Percentiles rank a stretch among this genome's conserved stretches.
These are phyloP conservation scores for Metschnikowia aberdeeniae DNA, from an alignment of 805 yeast species.

Conservation along the genomic window DNA sequence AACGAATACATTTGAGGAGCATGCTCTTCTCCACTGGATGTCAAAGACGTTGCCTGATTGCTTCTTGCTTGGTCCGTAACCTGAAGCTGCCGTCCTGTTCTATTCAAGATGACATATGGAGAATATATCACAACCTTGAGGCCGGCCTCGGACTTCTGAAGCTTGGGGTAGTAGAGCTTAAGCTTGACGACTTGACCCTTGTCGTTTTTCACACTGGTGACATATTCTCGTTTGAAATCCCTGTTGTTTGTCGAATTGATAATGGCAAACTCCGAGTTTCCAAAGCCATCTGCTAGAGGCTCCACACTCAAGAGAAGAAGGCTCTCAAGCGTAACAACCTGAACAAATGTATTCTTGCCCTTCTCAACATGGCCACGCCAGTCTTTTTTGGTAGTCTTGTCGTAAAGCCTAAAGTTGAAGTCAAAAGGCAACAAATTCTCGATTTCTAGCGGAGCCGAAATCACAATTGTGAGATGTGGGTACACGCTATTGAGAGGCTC, in stretches of 20 bases:
- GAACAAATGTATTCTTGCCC: constrained; percentile 70
- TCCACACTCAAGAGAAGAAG: constrained; percentile 66
- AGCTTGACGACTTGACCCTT: constrained; percentile 69
- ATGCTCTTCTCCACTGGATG: constrained; percentile 15
- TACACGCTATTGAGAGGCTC: constrained; percentile 72
- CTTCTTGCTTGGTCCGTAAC: constrained; percentile 50
- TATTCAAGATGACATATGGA: constrained; percentile 80
- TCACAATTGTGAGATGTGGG: constrained; percentile 74
- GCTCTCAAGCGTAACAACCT: constrained; percentile 71
- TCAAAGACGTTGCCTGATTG: constrained; percentile 16
- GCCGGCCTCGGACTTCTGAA: constrained; percentile 51
- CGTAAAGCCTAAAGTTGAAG: constrained; percentile 68
- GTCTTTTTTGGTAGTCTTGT: constrained; percentile 64
- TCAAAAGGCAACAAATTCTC: constrained; percentile 85
- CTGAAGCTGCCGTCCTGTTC: constrained; percentile 64
- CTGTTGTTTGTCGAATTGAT: constrained; percentile 55
- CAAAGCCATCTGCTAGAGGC: constrained; percentile 59
- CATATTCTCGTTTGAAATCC: constrained; percentile 53
- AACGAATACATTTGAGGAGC: constrained; percentile 84
- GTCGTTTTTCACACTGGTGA: constrained; percentile 48
- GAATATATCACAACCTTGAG: constrained; percentile 67
- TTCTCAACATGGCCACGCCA: constrained; percentile 59
- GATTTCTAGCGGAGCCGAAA: constrained; percentile 83
- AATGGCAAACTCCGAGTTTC: constrained; percentile 68
- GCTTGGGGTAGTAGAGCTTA: constrained; percentile 57